phyloP scores from a whole-genome alignment of 2,329 filamentous ascomycete species.

The Fusarium floridanum region DNA sequence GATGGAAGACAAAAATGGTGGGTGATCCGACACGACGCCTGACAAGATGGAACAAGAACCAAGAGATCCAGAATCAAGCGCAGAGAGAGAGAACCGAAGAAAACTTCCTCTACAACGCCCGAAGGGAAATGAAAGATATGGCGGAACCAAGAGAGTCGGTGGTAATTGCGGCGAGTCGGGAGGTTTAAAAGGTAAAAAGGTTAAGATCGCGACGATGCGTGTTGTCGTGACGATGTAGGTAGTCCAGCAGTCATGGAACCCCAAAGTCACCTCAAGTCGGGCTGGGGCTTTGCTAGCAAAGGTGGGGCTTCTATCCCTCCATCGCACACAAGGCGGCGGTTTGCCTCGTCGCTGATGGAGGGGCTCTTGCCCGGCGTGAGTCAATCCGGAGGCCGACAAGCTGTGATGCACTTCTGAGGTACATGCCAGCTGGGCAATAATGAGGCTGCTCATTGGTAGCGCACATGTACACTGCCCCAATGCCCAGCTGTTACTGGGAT shows the following conservation, averaged over 20 bases:
- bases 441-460: background rate
- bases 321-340: background rate
- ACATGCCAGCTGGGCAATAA: background rate
- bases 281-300: slow-evolving; percentile 14
- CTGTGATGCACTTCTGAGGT: background rate
- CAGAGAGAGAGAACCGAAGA: slow-evolving; percentile 8
- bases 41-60: slow-evolving; percentile 11
- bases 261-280: background rate
- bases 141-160: slow-evolving; percentile 8
- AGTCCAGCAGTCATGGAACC: slow-evolving; percentile 38
- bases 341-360: slow-evolving; percentile 29
- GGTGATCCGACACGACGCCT: slow-evolving; percentile 29
- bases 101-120: slow-evolving; percentile 16
- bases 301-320: slow-evolving; percentile 24
- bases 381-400: slow-evolving; percentile 31
- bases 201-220: slow-evolving; percentile 34
- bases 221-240: slow-evolving; percentile 42
- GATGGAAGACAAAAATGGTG: slow-evolving; percentile 27
- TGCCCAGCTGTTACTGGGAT: background rate
- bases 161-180: slow-evolving; percentile 11
- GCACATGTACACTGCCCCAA: background rate
- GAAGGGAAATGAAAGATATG: slow-evolving; percentile 14
- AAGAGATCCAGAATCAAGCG: slow-evolving; percentile 12
- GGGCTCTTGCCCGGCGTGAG: slow-evolving; percentile 33
- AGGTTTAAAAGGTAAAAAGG: slow-evolving; percentile 9